Base-by-base conservation (phyloP, 805 yeast genomes). In the Candida loeiensis region DNA sequence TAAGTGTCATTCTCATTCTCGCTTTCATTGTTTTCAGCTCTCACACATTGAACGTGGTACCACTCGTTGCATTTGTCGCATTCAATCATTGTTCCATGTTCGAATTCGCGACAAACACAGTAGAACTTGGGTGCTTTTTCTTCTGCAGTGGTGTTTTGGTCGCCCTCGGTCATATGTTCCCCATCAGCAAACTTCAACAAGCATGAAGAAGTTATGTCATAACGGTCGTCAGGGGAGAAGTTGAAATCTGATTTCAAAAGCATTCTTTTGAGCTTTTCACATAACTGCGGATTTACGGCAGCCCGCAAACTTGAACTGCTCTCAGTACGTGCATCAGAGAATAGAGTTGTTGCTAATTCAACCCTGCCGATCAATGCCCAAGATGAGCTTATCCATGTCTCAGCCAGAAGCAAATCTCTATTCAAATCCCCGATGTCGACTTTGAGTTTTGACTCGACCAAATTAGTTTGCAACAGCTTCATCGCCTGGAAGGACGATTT, bases 21-120 rank as follows among this genome's bases (percentile, higher is more conserved):
- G 12, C 35, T 34, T 7, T 42, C 44, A 9, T 34, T 33, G 9
- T 26, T 34, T 13, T 39, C 44, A 12, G 42, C 46, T 12, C 71
- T 71, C 32, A 82, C 64, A 57, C 90, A 83, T 12, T 58, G 59
- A 34, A 74, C 71, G 53, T 83, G 90, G 51, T 76, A 83, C 89
- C 89, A 82, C 50, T 82, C 87, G 39, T 73, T 66, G 56, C 91
- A 84, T 13, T 56, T 59, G 46, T 82, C 89, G 60, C 90, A 83
- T 43, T 77, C 83, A 33, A 81, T 76, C 85, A 82, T 82, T 0
- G 75, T 71, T 5, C 56, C 85, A 74, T 48, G 71, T 48, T 82
- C 90, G 17, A 59, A 58, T 35, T 73, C 74, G 34, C 88, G 69
- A 56, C 91, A 83, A 41, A 79, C 61, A 53, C 90, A 83, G 52